Conservation (phyloP, 768 basidiomycete genomes). For the Naganishia vishniacii region DNA sequence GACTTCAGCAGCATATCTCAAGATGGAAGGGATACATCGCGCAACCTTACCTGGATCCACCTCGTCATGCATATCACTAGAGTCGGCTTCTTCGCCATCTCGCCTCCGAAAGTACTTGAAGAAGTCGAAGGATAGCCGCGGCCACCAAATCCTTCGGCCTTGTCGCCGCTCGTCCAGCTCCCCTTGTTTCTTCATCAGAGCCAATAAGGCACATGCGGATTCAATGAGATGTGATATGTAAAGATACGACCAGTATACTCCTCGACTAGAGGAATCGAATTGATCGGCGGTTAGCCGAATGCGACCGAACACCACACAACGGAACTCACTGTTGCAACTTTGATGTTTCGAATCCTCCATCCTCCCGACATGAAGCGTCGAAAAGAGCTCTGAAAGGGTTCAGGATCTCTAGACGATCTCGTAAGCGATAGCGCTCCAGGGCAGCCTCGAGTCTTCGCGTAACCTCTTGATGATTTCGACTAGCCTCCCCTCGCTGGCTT, state of each 20-base stretch:
- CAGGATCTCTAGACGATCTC: constrained; percentile 30
- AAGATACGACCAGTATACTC: constrained; percentile 42
- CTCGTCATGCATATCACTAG: constrained; percentile 21
- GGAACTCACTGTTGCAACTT: background rate
- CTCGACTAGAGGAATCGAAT: constrained; percentile 25
- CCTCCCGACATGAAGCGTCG: constrained; percentile 35
- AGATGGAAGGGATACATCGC: background rate
- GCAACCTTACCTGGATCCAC: constrained; percentile 15
- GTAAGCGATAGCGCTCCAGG: constrained; percentile 30
- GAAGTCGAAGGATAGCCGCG: constrained; percentile 23
- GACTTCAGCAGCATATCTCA: background rate
- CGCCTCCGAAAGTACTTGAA: constrained; percentile 11
- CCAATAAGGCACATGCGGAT: constrained; percentile 35
- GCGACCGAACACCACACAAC: background rate
- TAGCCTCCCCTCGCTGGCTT: background rate
- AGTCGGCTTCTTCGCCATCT: background rate
- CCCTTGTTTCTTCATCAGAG: constrained; percentile 33
- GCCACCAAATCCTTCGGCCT: constrained; percentile 34
- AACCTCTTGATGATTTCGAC: background rate
- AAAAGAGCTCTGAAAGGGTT: constrained; percentile 42
- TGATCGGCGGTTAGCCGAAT: background rate
- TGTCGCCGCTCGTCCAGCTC: constrained; percentile 31
- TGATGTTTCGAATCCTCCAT: constrained; percentile 15
- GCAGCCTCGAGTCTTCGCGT: constrained; percentile 30
- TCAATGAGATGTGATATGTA: constrained; percentile 46